A percentile compares a stretch with the other conserved stretches of the same genome.
These are phyloP conservation scores for Aspergillus cristatus DNA, from an alignment of 495 filamentous ascomycete species.

Conservation along the genomic window DNA sequence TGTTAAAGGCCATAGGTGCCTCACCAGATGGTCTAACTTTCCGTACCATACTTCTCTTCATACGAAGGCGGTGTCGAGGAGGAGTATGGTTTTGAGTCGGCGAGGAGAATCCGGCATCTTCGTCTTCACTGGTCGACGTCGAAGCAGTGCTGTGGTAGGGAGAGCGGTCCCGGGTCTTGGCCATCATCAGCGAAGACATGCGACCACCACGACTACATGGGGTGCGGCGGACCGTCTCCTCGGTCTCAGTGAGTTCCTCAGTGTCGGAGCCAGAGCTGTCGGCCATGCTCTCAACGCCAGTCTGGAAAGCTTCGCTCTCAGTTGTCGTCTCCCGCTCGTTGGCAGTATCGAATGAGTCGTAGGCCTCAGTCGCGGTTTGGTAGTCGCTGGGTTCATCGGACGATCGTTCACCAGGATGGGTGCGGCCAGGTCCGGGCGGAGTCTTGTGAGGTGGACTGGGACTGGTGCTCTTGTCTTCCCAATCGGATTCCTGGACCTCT, in stretches of 20 bases:
- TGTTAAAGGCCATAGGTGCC: slow-evolving; percentile 43
- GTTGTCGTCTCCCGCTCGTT: slow-evolving; percentile 66
- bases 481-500: slow-evolving; percentile 65
- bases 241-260: slow-evolving; percentile 82
- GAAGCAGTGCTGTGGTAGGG: slow-evolving; percentile 87
- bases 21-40: slow-evolving; percentile 60
- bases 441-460: slow-evolving; percentile 37
- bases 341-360: slow-evolving; percentile 75
- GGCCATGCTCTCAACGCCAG: slow-evolving; percentile 71
- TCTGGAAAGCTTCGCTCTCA: slow-evolving; percentile 92
- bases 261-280: slow-evolving; percentile 63
- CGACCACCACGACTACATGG: slow-evolving; percentile 32
- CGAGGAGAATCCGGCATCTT: slow-evolving; percentile 46
- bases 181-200: slow-evolving; percentile 29
- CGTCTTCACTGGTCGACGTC: slow-evolving; percentile 72
- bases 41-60: slow-evolving; percentile 53
- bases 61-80: slow-evolving; percentile 60
- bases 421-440: slow-evolving; percentile 10
- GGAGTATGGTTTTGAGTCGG: slow-evolving; percentile 47
- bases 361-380: slow-evolving; percentile 76
- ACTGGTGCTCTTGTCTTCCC: slow-evolving; percentile 69
- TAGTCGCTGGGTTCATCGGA: slow-evolving; percentile 54
- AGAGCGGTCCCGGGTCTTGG: slow-evolving; percentile 46
- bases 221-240: slow-evolving; percentile 45
- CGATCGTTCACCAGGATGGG: slow-evolving; percentile 15